Evolutionary conservation across 2,329 filamentous ascomycete species (phyloP), one percentile per base, ranked within the genome.

Genomic region (Penicillium sp.): DNA sequence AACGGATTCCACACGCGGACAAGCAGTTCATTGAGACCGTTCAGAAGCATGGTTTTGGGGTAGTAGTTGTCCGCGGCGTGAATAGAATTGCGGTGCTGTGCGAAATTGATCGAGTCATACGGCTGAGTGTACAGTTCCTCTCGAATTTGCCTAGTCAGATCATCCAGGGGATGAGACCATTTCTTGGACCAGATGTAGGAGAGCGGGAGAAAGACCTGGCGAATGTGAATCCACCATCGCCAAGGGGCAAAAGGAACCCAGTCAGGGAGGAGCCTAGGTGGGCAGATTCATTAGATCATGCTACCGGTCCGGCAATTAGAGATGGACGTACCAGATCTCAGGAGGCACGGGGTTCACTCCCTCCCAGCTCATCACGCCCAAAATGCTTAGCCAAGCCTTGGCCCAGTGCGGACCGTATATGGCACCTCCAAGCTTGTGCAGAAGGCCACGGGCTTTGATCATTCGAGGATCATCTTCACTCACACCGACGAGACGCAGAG

Each of bases 141-240:
- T 24, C 85, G 83, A 36, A 98, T 69, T 47, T 82, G 80, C 24
- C 80, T 79, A 44, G 86, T 87, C 2, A 95, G 66, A 4, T 85
- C 80, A 36, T 87, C 91, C 57, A 86, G 77, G 12, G 88, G 86
- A 55, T 85, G 86, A 27, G 77, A 79, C 83, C 88, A 96, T 54
- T 78, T 78, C 73, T 86, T 89, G 0, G 90, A 95, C 74, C 86
- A 95, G 37, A 97, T 69, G 63, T 86, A 96, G 0, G 86, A 83
- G 89, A 97, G 96, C 4, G 90, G 86, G 42, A 95, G 67, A 62
- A 91, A 95, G n/a, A 98, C 90, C 69, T 87, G 83, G n/a, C 93
- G 88, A 69, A 96, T 96, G 61, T 98, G 93, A 61, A 97, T 88
- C 91, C 90, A 96, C 90, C 91, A 96, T 56, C 89, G 77, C 89